Evolutionary conservation across 495 filamentous ascomycete species (phyloP).

Genomic region (Penicillium atrosanguineum): DNA sequence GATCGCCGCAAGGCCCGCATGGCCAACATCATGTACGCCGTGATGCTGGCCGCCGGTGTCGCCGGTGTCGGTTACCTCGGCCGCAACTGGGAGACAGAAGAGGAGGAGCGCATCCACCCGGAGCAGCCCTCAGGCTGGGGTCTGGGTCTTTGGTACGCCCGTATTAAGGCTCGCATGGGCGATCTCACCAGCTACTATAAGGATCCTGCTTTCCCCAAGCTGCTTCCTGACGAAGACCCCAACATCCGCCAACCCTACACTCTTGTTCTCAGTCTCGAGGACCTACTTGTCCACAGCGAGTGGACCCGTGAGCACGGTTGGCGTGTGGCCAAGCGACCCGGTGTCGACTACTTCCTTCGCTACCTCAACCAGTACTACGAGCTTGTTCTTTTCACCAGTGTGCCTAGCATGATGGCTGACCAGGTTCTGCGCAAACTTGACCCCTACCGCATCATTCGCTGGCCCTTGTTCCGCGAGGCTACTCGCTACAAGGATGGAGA

Average conservation of each 20-base stretch:
- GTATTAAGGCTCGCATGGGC: constrained; percentile 68
- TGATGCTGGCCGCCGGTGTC: constrained; percentile 47
- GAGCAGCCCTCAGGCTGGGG: constrained; percentile 74
- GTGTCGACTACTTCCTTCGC: constrained; percentile 93
- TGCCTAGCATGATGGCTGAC: constrained; percentile 76
- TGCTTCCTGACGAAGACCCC: constrained; percentile 85
- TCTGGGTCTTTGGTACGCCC: constrained; percentile 70
- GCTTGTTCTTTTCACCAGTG: constrained; percentile 88
- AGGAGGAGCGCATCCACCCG: constrained; percentile 60
- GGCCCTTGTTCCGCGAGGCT: constrained; percentile 91
- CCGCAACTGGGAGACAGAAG: constrained; percentile 79
- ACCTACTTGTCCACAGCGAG: constrained; percentile 88
- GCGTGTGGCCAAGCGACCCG: constrained; percentile 92
- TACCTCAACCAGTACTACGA: constrained; percentile 98
- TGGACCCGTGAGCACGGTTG: constrained; percentile 94
- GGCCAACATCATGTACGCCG: constrained; percentile 63
- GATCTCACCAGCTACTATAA: constrained; percentile 86
- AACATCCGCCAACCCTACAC: constrained; percentile 85
- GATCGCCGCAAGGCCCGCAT: constrained; percentile 74
- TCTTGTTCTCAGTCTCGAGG: constrained; percentile 86
- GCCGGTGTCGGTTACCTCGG: constrained; percentile 68
- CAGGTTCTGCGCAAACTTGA: constrained; percentile 90
- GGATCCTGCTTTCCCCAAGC: constrained; percentile 90
- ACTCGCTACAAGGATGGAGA: constrained; percentile 93
- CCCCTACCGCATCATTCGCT: constrained; percentile 94